These are phyloP conservation scores for Cryptosporidium tyzzeri DNA, from an alignment of 169 alveolate species.

Conservation along the genomic window DNA sequence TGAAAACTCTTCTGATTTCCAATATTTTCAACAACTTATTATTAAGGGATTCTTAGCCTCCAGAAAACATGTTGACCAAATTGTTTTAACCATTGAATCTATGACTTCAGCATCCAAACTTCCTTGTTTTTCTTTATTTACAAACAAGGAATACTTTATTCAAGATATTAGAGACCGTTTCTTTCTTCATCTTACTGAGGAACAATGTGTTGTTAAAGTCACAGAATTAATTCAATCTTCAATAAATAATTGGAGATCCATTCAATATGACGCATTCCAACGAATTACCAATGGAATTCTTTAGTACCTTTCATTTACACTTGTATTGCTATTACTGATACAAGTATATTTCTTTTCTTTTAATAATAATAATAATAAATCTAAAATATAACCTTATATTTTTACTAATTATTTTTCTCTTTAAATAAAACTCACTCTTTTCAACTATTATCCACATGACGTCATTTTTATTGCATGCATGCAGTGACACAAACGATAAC, in stretches of 20 bases:
- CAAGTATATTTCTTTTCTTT: not conserved
- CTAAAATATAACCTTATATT: not conserved
- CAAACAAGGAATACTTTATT: slow-evolving; percentile 77
- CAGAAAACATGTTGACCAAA: slow-evolving; percentile 89
- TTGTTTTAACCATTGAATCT: slow-evolving; percentile 89
- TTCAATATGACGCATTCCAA: slow-evolving; percentile 96
- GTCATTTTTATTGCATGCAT: not conserved
- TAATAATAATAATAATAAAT: not conserved
- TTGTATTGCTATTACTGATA: not conserved
- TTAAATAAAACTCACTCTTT: too few relatives aligned
- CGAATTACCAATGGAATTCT: slow-evolving; percentile 94
- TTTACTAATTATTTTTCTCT: too few relatives aligned
- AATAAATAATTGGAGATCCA: slow-evolving; percentile 93
- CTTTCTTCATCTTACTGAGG: slow-evolving; percentile 80
- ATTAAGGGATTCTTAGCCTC: slow-evolving; percentile 87
- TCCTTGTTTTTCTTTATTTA: slow-evolving; percentile 90
- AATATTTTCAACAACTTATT: slow-evolving; percentile 87
- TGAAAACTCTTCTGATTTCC: slow-evolving; percentile 90
- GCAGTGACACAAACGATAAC: not conserved
- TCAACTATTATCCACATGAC: not conserved
- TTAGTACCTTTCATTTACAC: slow-evolving; percentile 57
- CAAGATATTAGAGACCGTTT: slow-evolving; percentile 78
- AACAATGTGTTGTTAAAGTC: slow-evolving; percentile 86
- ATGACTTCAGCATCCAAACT: slow-evolving; percentile 91
- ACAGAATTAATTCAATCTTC: slow-evolving; percentile 91